Conservation (phyloP, 2,329 filamentous ascomycete species). For the Ophiostoma pallidulum region DNA sequence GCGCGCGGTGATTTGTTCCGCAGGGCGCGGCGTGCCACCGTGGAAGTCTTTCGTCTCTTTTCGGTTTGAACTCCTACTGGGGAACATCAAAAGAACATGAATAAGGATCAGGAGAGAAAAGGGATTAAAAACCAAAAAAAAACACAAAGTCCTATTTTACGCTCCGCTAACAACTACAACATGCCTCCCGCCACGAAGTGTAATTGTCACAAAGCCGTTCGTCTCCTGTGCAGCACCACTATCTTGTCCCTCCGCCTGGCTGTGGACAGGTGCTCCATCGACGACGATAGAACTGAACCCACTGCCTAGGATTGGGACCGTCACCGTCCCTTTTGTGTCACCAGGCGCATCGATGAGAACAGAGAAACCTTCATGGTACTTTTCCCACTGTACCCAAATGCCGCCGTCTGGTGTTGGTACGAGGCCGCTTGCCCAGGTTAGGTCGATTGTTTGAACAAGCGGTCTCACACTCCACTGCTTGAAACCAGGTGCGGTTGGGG, state of each 20-base stretch:
- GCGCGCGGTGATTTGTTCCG: too few relatives aligned
- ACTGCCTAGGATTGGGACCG: constrained; percentile 16
- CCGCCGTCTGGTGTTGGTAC: constrained; percentile 33
- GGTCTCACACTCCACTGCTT: constrained; percentile 32
- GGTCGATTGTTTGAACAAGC: constrained; percentile 22
- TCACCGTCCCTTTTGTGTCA: constrained; percentile 22
- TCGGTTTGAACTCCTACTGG: not conserved
- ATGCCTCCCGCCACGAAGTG: constrained; percentile 12
- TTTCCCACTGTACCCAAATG: constrained; percentile 31
- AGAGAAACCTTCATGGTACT: constrained; percentile 14
- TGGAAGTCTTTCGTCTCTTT: too few relatives aligned
- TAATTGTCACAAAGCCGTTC: constrained; percentile 9
- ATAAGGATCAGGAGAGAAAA: not conserved
- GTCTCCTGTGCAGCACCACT: constrained; percentile 21
- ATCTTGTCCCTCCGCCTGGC: constrained; percentile 28
- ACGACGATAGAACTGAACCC: constrained; percentile 10
- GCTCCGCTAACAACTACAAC: not conserved
- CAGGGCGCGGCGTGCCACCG: too few relatives aligned
- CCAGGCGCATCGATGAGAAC: constrained; percentile 25
- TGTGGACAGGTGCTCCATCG: constrained; percentile 17
- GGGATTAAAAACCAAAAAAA: not conserved
- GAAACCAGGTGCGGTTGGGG: constrained; percentile 35
- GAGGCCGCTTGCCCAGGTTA: constrained; percentile 34
- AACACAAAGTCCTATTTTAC: too few relatives aligned
- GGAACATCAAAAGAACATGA: not conserved